Evolutionary conservation across 805 yeast genomes (phyloP).

Genomic region (Scheffersomyces amazonensis): DNA sequence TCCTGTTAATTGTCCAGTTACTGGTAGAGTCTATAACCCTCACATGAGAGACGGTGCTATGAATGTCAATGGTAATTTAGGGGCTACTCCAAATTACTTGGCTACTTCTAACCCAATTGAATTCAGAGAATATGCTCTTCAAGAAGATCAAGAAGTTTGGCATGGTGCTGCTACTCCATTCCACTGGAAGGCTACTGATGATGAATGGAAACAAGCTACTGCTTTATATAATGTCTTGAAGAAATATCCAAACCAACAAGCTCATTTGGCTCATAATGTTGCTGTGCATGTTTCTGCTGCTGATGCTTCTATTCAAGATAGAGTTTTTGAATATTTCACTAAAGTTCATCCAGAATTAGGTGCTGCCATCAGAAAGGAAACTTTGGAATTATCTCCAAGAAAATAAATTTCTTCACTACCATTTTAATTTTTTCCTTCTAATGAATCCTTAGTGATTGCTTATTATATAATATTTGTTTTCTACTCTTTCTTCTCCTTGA

Average conservation of each 20-base stretch:
- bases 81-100: conserved; percentile 73
- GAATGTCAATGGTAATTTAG: conserved; percentile 62
- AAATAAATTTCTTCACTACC: conserved; percentile 23
- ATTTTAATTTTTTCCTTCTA: background rate
- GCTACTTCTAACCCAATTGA: conserved; percentile 53
- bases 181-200: conserved; percentile 79
- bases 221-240: conserved; percentile 77
- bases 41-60: conserved; percentile 81
- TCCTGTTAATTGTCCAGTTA: conserved; percentile 83
- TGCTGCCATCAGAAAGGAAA: conserved; percentile 61
- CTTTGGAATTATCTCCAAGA: conserved; percentile 50
- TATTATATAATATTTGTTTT: background rate
- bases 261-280: conserved; percentile 77
- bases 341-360: conserved; percentile 73
- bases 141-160: conserved; percentile 78
- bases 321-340: conserved; percentile 71
- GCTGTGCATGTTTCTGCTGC: conserved; percentile 74
- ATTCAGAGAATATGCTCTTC: conserved; percentile 44
- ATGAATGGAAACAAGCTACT: conserved; percentile 77
- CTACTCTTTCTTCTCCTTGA: no score
- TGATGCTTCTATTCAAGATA: conserved; percentile 70
- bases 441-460: no score
- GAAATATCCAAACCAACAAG: conserved; percentile 78
- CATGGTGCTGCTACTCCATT: conserved; percentile 76
- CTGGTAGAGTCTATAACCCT: conserved; percentile 51